Conservation (phyloP, 306 rosid genomes). For the Quercus aquifolioides region DNA sequence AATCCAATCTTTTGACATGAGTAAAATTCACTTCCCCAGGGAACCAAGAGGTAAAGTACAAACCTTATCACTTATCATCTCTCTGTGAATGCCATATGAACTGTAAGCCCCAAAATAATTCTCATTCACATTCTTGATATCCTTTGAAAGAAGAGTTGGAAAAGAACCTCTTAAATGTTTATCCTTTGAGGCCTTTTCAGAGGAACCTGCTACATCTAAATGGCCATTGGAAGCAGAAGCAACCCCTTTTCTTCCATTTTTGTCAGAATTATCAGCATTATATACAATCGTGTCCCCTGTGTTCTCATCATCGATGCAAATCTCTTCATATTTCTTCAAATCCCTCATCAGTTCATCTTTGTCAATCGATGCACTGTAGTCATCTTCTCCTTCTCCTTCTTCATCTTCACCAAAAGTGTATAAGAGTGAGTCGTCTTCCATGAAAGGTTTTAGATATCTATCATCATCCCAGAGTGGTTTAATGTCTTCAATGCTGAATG, state of each 20-base stretch:
- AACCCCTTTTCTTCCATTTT: constrained; percentile 19
- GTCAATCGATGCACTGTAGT: constrained; percentile 29
- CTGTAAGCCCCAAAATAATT: constrained; percentile 85
- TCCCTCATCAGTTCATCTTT: constrained; percentile 47
- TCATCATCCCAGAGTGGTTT: constrained; percentile 61
- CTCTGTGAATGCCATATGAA: constrained; percentile 91
- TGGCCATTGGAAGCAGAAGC: constrained; percentile 33
- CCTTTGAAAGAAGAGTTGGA: constrained; percentile 43
- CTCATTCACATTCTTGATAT: constrained; percentile 68
- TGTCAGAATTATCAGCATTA: constrained; percentile 13
- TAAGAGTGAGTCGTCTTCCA: constrained; percentile 69
- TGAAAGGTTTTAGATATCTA: constrained; percentile 69
- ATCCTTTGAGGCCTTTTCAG: constrained; percentile 26
- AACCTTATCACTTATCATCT: constrained; percentile 97
- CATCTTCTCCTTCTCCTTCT: constrained; percentile 62
- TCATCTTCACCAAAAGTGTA: constrained; percentile 76
- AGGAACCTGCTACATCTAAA: constrained; percentile 36
- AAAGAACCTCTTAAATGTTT: constrained; percentile 30
- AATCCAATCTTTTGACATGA: not conserved
- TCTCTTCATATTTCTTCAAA: constrained; percentile 41
- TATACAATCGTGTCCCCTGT: constrained; percentile 19
- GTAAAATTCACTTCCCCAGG: not conserved
- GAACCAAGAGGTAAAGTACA: constrained; percentile 7
- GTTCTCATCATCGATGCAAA: constrained; percentile 20
- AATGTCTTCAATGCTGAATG: constrained; percentile 30